These are phyloP conservation scores for Chlorophyllum brunneum DNA, from an alignment of 768 basidiomycete genomes.

Conservation along the genomic window DNA sequence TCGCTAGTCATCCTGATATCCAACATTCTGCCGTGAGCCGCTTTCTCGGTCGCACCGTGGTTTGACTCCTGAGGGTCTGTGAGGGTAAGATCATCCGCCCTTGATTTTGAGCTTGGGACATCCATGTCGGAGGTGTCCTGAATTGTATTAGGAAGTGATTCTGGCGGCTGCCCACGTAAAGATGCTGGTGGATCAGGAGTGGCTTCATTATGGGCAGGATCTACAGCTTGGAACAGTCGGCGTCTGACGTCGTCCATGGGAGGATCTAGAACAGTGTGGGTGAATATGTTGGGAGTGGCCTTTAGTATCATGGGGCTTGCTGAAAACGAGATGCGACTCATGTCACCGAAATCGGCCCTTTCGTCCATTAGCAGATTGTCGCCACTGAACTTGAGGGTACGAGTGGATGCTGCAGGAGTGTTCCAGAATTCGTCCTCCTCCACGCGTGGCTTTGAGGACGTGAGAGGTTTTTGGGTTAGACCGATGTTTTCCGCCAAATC, in stretches of 20 bases:
- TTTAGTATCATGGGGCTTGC: background rate
- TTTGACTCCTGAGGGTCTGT: constrained; percentile 1
- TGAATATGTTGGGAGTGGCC: constrained; percentile 2
- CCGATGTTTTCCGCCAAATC: constrained; percentile 1
- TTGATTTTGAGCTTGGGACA: background rate
- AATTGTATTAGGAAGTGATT: background rate
- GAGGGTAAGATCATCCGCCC: background rate
- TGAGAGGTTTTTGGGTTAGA: constrained; percentile 11
- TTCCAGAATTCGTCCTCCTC: constrained; percentile 61
- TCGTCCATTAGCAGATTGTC: constrained; percentile 59
- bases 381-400: constrained; percentile 60
- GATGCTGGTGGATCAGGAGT: background rate
- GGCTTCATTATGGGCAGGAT: background rate
- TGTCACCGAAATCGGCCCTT: constrained; percentile 51
- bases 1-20: constrained; percentile 56
- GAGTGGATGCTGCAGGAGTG: constrained; percentile 50
- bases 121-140: background rate
- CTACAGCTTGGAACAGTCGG: background rate
- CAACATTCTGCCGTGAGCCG: constrained; percentile 16
- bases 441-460: constrained; percentile 26
- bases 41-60: constrained; percentile 18
- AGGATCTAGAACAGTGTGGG: background rate
- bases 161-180: background rate
- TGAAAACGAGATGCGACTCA: constrained; percentile 45
- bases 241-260: constrained; percentile 2